phyloP scores from a whole-genome alignment of 306 rosid species.

The Quercus berberidifolia region DNA sequence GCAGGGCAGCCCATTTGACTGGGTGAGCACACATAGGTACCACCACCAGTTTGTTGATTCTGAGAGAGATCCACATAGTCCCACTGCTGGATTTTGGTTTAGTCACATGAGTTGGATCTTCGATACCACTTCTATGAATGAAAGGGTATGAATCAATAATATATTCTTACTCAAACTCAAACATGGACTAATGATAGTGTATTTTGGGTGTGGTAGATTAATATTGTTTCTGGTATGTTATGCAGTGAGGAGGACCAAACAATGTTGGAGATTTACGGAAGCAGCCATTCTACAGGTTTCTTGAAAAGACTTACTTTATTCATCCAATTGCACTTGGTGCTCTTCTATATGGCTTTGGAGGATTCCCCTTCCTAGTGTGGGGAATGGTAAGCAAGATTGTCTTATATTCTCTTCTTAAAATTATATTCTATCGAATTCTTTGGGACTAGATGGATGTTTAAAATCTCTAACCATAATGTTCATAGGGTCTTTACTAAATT shows the following conservation, averaged over 20 bases:
- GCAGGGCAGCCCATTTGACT: too few relatives aligned
- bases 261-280: constrained; percentile 76
- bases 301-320: constrained; percentile 54
- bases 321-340: constrained; percentile 78
- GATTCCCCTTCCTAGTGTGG: constrained; percentile 86
- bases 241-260: constrained; percentile 71
- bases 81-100: constrained; percentile 74
- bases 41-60: too few relatives aligned
- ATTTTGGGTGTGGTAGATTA: background rate
- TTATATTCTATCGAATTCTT: background rate
- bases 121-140: constrained; percentile 47
- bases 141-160: constrained; percentile 45
- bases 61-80: too few relatives aligned
- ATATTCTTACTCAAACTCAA: background rate
- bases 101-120: constrained; percentile 91
- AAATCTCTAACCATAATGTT: too few relatives aligned
- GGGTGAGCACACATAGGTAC: too few relatives aligned
- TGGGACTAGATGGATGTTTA: background rate
- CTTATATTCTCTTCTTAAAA: background rate
- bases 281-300: constrained; percentile 67
- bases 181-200: background rate
- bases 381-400: constrained; percentile 62
- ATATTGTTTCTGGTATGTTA: background rate
- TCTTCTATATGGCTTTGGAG: constrained; percentile 67
- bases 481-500: background rate